A percentile compares a stretch with the other conserved stretches of the same genome.
Evolutionary conservation across 139 green algal genomes (phyloP).

Genomic region (Picochlorum sp.): DNA sequence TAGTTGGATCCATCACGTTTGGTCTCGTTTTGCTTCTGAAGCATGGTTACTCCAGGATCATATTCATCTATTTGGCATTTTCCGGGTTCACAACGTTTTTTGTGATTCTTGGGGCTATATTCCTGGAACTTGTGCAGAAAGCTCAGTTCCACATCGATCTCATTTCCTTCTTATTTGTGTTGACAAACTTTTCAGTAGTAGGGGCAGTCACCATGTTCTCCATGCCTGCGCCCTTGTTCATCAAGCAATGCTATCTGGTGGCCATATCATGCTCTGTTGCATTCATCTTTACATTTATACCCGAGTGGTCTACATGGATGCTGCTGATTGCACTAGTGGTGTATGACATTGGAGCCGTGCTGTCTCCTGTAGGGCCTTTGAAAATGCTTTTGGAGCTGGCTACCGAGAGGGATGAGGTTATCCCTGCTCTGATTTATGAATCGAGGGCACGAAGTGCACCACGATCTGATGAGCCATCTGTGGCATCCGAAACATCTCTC

Average conservation of each 20-base stretch:
- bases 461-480: no score
- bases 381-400: conserved; percentile 81
- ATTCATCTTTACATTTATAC: conserved; percentile 91
- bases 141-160: conserved; percentile 63
- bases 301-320: conserved; percentile 94
- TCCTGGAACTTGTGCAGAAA: conserved; percentile 32
- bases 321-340: conserved; percentile 86
- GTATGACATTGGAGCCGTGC: conserved; percentile 92
- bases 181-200: conserved; percentile 90
- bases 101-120: conserved; percentile 66
- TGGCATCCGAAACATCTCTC: no score
- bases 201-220: conserved; percentile 77
- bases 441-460: conserved; percentile 30
- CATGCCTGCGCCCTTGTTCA: conserved; percentile 64
- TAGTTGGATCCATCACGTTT: conserved; percentile 83
- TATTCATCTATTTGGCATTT: conserved; percentile 93
- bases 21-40: conserved; percentile 86
- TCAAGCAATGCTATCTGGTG: conserved; percentile 84
- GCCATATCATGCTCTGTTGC: conserved; percentile 70
- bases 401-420: conserved; percentile 74
- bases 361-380: conserved; percentile 72
- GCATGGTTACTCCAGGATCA: conserved; percentile 45
- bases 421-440: conserved; percentile 94
- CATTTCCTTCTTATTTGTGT: conserved; percentile 66
- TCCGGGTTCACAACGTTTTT: conserved; percentile 90